Conservation (phyloP, 2,329 filamentous ascomycete species). For the Diaporthe capsici region DNA sequence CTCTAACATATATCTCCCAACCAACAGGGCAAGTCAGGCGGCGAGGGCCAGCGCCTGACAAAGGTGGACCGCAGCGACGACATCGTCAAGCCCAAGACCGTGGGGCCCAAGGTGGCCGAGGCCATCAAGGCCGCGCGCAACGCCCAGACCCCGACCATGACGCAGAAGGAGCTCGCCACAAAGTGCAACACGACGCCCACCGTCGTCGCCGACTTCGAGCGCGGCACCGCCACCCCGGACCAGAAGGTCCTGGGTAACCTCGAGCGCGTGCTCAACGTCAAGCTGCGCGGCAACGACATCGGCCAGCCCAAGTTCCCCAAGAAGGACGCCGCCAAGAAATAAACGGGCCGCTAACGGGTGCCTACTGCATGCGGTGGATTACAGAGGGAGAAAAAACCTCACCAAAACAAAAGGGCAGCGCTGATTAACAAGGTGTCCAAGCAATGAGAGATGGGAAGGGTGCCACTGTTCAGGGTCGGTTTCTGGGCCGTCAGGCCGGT, state of each 20-base stretch:
- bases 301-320: slow-evolving; percentile 78
- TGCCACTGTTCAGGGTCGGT: background rate
- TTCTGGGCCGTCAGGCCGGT: background rate
- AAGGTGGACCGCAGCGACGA: slow-evolving; percentile 98
- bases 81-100: slow-evolving; percentile 96
- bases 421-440: background rate
- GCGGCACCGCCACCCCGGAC: slow-evolving; percentile 82
- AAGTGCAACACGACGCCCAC: slow-evolving; percentile 90
- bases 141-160: slow-evolving; percentile 93
- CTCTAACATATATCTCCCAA: slow-evolving; percentile 49
- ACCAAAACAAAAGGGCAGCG: background rate
- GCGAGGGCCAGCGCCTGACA: slow-evolving; percentile 94
- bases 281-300: slow-evolving; percentile 88
- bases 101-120: slow-evolving; percentile 84
- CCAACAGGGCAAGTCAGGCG: slow-evolving; percentile 56
- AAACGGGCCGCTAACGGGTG: slow-evolving; percentile 28
- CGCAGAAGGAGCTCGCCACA: slow-evolving; percentile 88
- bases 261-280: slow-evolving; percentile 89
- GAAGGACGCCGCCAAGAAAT: slow-evolving; percentile 48
- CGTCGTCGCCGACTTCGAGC: slow-evolving; percentile 88
- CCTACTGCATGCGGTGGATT: background rate
- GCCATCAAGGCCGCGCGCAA: slow-evolving; percentile 86
- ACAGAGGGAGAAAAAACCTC: background rate
- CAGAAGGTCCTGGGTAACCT: slow-evolving; percentile 85
- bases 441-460: background rate